phyloP scores from a whole-genome alignment of 371 early-diverging fungal genomes.

The Quaeritorhiza haematococci region DNA sequence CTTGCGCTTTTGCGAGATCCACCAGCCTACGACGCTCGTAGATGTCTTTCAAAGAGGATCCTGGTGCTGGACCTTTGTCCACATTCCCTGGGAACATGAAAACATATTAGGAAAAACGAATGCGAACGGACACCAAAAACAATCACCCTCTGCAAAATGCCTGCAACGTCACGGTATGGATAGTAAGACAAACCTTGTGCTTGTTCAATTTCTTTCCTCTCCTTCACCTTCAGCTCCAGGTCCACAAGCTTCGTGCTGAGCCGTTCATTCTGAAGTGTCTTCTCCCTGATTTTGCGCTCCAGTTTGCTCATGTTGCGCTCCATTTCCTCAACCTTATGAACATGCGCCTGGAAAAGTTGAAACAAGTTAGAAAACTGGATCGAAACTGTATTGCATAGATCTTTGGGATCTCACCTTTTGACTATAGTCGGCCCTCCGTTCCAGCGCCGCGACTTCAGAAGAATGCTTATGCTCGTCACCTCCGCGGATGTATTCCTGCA shows the following conservation, averaged over 20 bases:
- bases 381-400: neutral
- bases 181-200: slow-evolving; percentile 22
- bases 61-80: slow-evolving; percentile 1
- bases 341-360: slow-evolving; percentile 22
- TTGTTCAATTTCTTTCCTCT: slow-evolving; percentile 29
- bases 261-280: slow-evolving; percentile 27
- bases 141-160: neutral
- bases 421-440: slow-evolving; percentile 39
- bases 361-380: neutral
- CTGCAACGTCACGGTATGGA: neutral
- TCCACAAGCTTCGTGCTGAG: slow-evolving; percentile 23
- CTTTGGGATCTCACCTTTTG: slow-evolving; percentile 23
- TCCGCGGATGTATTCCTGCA: slow-evolving; percentile 52
- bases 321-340: slow-evolving; percentile 39
- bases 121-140: neutral
- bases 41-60: slow-evolving; percentile 33
- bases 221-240: slow-evolving; percentile 26
- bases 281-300: slow-evolving; percentile 25
- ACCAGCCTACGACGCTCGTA: slow-evolving; percentile 40
- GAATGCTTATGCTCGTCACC: slow-evolving; percentile 46
- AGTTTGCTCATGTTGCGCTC: slow-evolving; percentile 19
- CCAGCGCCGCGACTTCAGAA: slow-evolving; percentile 40
- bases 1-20: slow-evolving; percentile 52
- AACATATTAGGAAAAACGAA: neutral
- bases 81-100: neutral